Evolutionary conservation across 306 rosid species (phyloP).

Genomic region (Cercis canadensis): DNA sequence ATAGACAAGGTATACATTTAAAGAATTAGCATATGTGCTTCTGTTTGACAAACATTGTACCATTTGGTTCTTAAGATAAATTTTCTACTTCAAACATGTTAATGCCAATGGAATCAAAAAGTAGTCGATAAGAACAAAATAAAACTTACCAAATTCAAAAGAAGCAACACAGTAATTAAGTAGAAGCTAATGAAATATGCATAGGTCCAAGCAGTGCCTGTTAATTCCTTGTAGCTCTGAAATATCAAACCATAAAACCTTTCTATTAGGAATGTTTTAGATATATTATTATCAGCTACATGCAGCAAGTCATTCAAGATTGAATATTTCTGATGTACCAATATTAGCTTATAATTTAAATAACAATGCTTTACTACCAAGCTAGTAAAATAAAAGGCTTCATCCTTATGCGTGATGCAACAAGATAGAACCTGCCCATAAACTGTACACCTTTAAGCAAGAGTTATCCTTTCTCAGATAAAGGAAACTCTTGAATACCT

Average conservation of each 20-base stretch:
- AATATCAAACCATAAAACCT: slow-evolving; percentile 45
- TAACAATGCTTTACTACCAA: slow-evolving; percentile 23
- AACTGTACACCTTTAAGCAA: no score
- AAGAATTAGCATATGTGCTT: slow-evolving; percentile 7
- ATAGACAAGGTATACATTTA: slow-evolving; percentile 1
- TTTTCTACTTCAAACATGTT: background rate
- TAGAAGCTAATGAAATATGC: slow-evolving; percentile 87
- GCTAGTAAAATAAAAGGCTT: slow-evolving; percentile 24
- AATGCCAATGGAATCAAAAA: slow-evolving; percentile 6
- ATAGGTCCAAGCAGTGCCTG: slow-evolving; percentile 78
- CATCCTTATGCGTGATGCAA: background rate
- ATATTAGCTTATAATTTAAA: background rate
- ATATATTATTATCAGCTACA: background rate
- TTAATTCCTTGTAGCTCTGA: slow-evolving; percentile 87
- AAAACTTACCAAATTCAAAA: slow-evolving; percentile 81
- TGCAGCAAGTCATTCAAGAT: no score
- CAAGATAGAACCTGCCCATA: slow-evolving; percentile 17
- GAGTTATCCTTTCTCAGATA: no score
- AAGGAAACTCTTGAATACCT: no score
- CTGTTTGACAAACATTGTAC: slow-evolving; percentile 13
- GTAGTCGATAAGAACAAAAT: slow-evolving; percentile 21
- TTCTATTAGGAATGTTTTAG: slow-evolving; percentile 4
- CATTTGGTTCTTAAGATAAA: slow-evolving; percentile 18
- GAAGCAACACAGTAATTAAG: slow-evolving; percentile 81
- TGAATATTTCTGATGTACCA: no score